Evolutionary conservation across 306 rosid species (phyloP).

Genomic region (barrel medic (Medicago truncatula)): MtrunA17r5.0-ANR NC_053043.1:47704001-47704500

Average conservation of each 20-base stretch:
- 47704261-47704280: slow-evolving; percentile 51
- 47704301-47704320: slow-evolving; percentile 37
- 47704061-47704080: slow-evolving; percentile 31
- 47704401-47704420: slow-evolving; percentile 42
- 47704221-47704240: slow-evolving; percentile 94
- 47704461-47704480: slow-evolving; percentile 50
- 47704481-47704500: slow-evolving; percentile 61
- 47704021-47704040: slow-evolving; percentile 46
- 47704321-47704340: slow-evolving; percentile 36
- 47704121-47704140: slow-evolving; percentile 47
- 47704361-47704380: slow-evolving; percentile 37
- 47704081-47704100: slow-evolving; percentile 35
- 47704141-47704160: slow-evolving; percentile 53
- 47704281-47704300: not conserved
- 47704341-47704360: slow-evolving; percentile 50
- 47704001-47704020: slow-evolving; percentile 51
- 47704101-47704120: slow-evolving; percentile 24
- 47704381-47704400: not conserved
- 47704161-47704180: slow-evolving; percentile 71
- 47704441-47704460: slow-evolving; percentile 57
- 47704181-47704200: slow-evolving; percentile 63
- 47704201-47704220: slow-evolving; percentile 75
- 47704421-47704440: slow-evolving; percentile 48
- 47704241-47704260: slow-evolving; percentile 59
- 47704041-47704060: slow-evolving; percentile 34